These are phyloP conservation scores for Penicillium tannophilum DNA, from an alignment of 495 filamentous ascomycete genomes.

Conservation along the genomic window DNA sequence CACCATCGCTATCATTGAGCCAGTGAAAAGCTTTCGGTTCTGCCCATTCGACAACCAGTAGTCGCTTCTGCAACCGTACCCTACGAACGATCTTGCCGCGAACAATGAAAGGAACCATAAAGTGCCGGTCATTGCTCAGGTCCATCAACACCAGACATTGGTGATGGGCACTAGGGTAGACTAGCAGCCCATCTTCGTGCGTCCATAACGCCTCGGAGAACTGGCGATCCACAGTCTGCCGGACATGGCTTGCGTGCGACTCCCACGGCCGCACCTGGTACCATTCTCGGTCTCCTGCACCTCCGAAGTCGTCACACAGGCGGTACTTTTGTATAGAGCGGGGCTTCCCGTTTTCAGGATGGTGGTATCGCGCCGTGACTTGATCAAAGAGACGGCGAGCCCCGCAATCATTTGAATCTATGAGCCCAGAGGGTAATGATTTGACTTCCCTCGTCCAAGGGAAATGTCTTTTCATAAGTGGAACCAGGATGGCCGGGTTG, in stretches of 20 bases:
- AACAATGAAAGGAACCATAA: constrained; percentile 57
- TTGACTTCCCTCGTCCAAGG: constrained; percentile 58
- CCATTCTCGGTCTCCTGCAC: constrained; percentile 36
- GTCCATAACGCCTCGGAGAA: constrained; percentile 62
- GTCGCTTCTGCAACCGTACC: constrained; percentile 54
- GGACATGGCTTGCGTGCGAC: constrained; percentile 48
- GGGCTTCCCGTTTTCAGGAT: constrained; percentile 53
- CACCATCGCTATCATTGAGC: constrained; percentile 57
- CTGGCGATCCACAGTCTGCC: constrained; percentile 44
- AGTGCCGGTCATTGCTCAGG: constrained; percentile 44
- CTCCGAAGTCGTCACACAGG: constrained; percentile 40
- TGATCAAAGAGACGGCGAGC: constrained; percentile 53
- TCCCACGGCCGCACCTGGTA: constrained; percentile 61
- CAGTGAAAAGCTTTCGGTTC: constrained; percentile 59
- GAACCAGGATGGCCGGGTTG: constrained; percentile 45
- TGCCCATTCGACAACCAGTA: constrained; percentile 69
- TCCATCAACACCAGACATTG: constrained; percentile 56
- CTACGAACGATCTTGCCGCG: constrained; percentile 58
- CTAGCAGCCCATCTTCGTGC: constrained; percentile 60
- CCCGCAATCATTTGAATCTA: constrained; percentile 12
- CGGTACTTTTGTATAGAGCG: constrained; percentile 48
- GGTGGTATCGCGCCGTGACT: constrained; percentile 59
- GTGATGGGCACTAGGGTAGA: constrained; percentile 52
- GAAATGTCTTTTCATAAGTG: constrained; percentile 54
- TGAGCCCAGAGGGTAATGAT: constrained; percentile 16